Evolutionary conservation across 345 rosid genomes (phyloP).

Genomic region (Salix suchowensis): DNA sequence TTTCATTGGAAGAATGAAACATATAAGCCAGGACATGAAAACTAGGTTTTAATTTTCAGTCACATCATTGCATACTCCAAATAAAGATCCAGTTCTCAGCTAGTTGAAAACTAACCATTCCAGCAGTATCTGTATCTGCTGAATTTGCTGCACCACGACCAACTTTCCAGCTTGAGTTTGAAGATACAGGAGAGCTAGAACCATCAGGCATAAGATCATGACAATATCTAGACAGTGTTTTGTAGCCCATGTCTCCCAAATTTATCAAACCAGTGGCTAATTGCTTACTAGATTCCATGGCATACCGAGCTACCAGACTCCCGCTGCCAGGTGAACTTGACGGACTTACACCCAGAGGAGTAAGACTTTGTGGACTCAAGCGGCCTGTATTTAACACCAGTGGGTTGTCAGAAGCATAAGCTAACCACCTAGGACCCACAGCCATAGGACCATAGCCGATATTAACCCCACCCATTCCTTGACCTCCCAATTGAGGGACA

Average conservation of each 20-base stretch:
- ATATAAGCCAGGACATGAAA: conserved; percentile 6
- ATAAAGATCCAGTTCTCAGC: conserved; percentile 8
- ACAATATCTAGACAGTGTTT: conserved; percentile 74
- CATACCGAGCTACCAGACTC: conserved; percentile 84
- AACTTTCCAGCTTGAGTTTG: conserved; percentile 78
- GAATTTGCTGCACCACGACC: conserved; percentile 55
- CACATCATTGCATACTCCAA: neutral
- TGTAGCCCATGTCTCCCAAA: conserved; percentile 71
- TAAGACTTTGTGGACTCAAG: conserved; percentile 88
- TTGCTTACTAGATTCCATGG: conserved; percentile 71
- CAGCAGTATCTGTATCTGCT: conserved; percentile 72
- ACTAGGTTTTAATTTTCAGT: neutral
- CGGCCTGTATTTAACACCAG: conserved; percentile 72
- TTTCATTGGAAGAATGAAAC: conserved; percentile 1
- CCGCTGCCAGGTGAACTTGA: conserved; percentile 91
- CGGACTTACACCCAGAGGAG: conserved; percentile 91
- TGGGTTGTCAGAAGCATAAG: conserved; percentile 85
- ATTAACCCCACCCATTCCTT: conserved; percentile 66
- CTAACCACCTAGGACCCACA: conserved; percentile 95
- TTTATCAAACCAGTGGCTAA: conserved; percentile 26
- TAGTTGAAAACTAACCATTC: conserved; percentile 65
- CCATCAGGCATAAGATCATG: conserved; percentile 82
- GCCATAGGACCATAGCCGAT: conserved; percentile 97
- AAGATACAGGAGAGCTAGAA: conserved; percentile 61
- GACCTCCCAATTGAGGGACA: conserved; percentile 79